Evolutionary conservation across 768 basidiomycete species (phyloP), one percentile per base, ranked within the genome.

Genomic region (Termitomyces sp.): DNA sequence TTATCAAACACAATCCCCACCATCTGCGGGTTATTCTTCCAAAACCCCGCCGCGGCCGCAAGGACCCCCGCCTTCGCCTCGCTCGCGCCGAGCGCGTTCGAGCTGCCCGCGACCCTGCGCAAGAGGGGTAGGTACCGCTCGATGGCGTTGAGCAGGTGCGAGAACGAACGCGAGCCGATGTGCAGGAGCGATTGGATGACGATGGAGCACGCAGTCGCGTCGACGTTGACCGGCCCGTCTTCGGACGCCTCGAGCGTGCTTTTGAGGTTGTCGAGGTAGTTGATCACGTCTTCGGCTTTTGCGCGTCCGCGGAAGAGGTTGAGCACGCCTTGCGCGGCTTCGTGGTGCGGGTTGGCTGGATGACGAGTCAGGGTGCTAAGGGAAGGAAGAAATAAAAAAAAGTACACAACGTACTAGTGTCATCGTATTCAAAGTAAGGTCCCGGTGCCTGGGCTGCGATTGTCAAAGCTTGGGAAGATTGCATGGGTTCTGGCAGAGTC

Each of bases 131-230:
- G 82, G 65, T 95, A 98, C 17, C 97, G 87, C 66, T 99, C 97
- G 61, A 98, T 93, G 3, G 94, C 95, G 65, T 98, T 98, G 61
- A 98, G 83, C 62, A 98, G 87, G 70, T 99, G 97, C 0, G 95
- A 98, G 77, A 99, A 98, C 3, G 95, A 97, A 15, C 97, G 86
- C 2, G 90, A 85, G 50, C 97, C 97, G 57, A 98, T 89, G 66
- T 90, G 85, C 6, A 98, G 79, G 5, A 98, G 79, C 12, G 90
- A 92, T 62, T 98, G 93, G 45, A 92, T 77, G 17, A 90, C 78
- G 61, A 98, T 88, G 28, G 88, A 85, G 22, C 91, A 85, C 40
- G 87, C 74, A 50, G 85, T 69, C 17, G 75, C 65, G 62, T 90
- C 86, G 14, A 92, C 78, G 54, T 87, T 85, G 58, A 73, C 63